A percentile compares a stretch with the other conserved stretches of the same genome.
Conservation (phyloP, 2,329 filamentous ascomycete genomes). For the Fusarium sp. region DNA sequence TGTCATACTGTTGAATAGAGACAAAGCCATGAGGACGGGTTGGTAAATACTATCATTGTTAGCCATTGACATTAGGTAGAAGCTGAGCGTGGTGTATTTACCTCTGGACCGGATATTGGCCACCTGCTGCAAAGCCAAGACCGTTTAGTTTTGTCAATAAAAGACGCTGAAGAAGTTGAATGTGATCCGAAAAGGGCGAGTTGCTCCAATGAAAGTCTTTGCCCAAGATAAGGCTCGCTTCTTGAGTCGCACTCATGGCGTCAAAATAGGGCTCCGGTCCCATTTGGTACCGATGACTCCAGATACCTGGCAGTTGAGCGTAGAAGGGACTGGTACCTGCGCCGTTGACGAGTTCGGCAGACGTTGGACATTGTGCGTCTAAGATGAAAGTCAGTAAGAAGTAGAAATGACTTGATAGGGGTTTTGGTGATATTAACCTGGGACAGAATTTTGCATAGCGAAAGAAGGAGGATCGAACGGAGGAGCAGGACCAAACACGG, state of each 20-base stretch:
- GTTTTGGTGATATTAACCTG: background rate
- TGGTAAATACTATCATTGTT: constrained; percentile 40
- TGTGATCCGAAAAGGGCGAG: constrained; percentile 49
- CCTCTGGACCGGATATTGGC: constrained; percentile 29
- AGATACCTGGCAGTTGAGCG: constrained; percentile 47
- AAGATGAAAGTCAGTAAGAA: background rate
- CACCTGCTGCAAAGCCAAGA: constrained; percentile 26
- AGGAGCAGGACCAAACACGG: constrained; percentile 9
- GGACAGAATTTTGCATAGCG: background rate
- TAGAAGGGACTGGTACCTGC: constrained; percentile 31
- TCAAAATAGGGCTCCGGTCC: constrained; percentile 43
- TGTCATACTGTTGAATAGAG: constrained; percentile 52
- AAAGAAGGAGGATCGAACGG: background rate
- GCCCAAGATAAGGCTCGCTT: constrained; percentile 34
- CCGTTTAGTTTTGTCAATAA: constrained; percentile 40
- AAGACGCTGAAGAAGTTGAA: constrained; percentile 42
- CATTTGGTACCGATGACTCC: constrained; percentile 48
- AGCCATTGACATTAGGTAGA: background rate
- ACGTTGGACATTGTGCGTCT: background rate
- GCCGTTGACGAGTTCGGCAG: constrained; percentile 17
- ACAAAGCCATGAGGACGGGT: constrained; percentile 46
- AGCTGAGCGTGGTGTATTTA: background rate
- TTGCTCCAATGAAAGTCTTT: constrained; percentile 45
- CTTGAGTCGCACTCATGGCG: constrained; percentile 39
- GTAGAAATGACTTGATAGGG: fast-evolving